Base-by-base conservation (phyloP, 495 filamentous ascomycete species). In the Lasiosphaeris hirsuta region DNA sequence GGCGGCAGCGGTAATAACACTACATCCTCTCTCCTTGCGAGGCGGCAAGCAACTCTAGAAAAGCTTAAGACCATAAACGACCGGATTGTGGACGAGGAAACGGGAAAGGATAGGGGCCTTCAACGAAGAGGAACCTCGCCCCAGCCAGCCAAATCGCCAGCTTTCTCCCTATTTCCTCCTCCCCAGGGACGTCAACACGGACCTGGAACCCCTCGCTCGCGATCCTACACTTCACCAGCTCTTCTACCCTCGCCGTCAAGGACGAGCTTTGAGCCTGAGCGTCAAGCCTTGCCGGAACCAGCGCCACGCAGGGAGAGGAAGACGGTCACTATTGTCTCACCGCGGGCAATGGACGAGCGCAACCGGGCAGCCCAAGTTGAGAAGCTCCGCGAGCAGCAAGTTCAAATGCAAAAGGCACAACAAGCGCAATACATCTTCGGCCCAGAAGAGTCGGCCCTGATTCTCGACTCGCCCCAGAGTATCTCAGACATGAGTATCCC, bases 41-140 rank as follows among this genome's bases (percentile, higher is more conserved):
- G 87, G 63, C 79, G 88, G 40, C 87, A 89, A 65, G 88, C 82
- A 37, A 87, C 85, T 0, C 66, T 89, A 51, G 81, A 87, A 57
- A 84, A 81, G 58, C 74, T 89, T 6, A 83, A 79, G 62, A 77
- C 66, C 34, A 75, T 81, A 13, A 75, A 80, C 30, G 75, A 78
- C 53, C 64, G 62, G n/a, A 63, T 72, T 30, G 57, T 55, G 58
- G 65, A 67, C 52, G 69, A 71, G 43, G 66, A 65, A 58, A 65
- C 65, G 59, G 65, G 58, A 58, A 67, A 63, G 49, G 63, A 51
- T 18, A 70, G 61, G 15, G 33, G 60, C 39, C 39, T 57, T 49
- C 61, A 59, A 54, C 75, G 82, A 51, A 75, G 82, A 60, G 80
- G 76, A 34, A 82, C 82, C n/a, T 88, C 86, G 13, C 82, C 84